phyloP scores from a whole-genome alignment of 2,329 filamentous ascomycete species.

The Penicillium frequentans region DNA sequence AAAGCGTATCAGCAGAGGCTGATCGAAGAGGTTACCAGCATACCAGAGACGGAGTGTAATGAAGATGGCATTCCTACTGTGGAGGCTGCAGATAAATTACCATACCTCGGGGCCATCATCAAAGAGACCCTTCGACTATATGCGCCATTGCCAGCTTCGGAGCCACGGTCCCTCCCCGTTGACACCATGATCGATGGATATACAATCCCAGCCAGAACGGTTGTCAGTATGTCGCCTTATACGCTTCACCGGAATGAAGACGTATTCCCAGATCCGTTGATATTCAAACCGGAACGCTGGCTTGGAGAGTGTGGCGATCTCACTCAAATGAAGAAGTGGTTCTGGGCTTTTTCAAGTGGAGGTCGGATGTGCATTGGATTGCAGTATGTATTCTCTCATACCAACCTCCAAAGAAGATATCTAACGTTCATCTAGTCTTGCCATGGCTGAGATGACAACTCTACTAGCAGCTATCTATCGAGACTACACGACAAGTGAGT shows the following conservation, averaged over 20 bases:
- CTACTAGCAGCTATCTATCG: constrained; percentile 48
- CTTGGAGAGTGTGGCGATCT: constrained; percentile 14
- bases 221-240: constrained; percentile 35
- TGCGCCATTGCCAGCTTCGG: constrained; percentile 51
- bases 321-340: constrained; percentile 35
- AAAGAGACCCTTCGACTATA: constrained; percentile 54
- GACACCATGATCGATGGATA: constrained; percentile 38
- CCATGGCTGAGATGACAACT: constrained; percentile 54
- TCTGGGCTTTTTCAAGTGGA: constrained; percentile 43
- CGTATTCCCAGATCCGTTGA: constrained; percentile 28
- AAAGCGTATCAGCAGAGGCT: constrained; percentile 47
- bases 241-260: constrained; percentile 34
- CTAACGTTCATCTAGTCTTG: constrained; percentile 36
- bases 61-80: constrained; percentile 34
- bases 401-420: neutral
- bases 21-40: constrained; percentile 40
- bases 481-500: constrained; percentile 39
- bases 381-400: constrained; percentile 23
- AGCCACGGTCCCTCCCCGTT: constrained; percentile 42
- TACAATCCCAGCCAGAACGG: constrained; percentile 30
- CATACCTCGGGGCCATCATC: constrained; percentile 51
- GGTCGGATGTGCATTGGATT: constrained; percentile 44
- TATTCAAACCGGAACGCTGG: constrained; percentile 38
- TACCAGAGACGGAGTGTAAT: constrained; percentile 20
- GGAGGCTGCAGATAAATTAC: constrained; percentile 39